Conservation (phyloP, 2,329 filamentous ascomycete genomes). For the Ambrosiella xylebori region DNA sequence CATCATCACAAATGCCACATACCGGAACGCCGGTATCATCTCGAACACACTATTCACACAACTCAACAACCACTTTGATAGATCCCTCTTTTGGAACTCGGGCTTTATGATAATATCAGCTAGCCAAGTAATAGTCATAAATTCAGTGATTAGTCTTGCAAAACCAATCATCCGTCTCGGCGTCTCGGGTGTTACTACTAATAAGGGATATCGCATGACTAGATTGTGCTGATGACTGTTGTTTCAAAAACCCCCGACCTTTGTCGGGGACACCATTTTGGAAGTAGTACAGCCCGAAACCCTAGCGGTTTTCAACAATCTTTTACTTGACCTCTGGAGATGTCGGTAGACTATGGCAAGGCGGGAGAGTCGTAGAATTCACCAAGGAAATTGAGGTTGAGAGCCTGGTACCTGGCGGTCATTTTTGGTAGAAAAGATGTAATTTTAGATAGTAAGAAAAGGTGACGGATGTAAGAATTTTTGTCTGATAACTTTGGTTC, state of each 20-base stretch:
- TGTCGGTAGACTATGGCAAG: conserved; percentile 34
- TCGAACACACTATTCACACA: neutral
- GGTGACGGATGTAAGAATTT: too few relatives aligned
- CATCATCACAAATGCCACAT: neutral
- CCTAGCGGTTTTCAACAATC: conserved; percentile 40
- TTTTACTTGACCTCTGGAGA: conserved; percentile 31
- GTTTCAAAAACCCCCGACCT: neutral
- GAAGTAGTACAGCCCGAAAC: conserved; percentile 38
- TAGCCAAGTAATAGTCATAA: conserved; percentile 28
- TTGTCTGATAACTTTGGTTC: too few relatives aligned
- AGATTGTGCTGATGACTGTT: too few relatives aligned
- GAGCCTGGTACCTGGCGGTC: neutral
- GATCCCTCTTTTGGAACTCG: neutral
- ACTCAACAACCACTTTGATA: neutral
- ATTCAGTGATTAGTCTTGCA: conserved; percentile 46
- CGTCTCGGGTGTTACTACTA: conserved; percentile 19
- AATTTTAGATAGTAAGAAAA: too few relatives aligned
- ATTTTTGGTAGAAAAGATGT: too few relatives aligned
- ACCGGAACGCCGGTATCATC: neutral
- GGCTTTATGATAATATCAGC: conserved; percentile 38
- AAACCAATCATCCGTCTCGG: conserved; percentile 24
- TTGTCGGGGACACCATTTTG: conserved; percentile 19
- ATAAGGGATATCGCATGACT: too few relatives aligned
- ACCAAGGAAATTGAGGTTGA: neutral
- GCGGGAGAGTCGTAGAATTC: neutral